Percentiles rank a stretch among this genome's conserved stretches.
Conservation (phyloP, 129 eudicot genomes). For the Lactuca saligna region DNA sequence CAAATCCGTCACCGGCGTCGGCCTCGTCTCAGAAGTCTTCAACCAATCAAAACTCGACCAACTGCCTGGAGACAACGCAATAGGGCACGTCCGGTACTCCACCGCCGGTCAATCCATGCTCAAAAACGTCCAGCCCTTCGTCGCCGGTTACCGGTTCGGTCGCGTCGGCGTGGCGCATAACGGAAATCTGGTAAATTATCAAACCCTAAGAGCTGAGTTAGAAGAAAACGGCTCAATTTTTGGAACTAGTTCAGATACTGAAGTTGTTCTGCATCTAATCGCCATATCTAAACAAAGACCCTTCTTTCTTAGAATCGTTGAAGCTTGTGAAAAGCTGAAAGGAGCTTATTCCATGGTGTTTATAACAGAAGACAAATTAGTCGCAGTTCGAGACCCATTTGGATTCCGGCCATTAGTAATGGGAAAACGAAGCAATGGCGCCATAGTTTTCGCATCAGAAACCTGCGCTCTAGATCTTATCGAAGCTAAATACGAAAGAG, state of each 20-base stretch:
- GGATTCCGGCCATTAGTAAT: conserved; percentile 90
- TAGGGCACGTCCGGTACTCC: conserved; percentile 84
- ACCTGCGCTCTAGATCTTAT: conserved; percentile 88
- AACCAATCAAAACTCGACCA: conserved; percentile 56
- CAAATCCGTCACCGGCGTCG: conserved; percentile 88
- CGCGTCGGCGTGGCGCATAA: conserved; percentile 82
- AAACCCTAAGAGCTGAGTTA: conserved; percentile 45
- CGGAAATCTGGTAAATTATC: conserved; percentile 82
- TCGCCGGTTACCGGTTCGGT: conserved; percentile 67
- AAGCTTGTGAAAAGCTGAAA: conserved; percentile 76
- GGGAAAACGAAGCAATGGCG: conserved; percentile 85
- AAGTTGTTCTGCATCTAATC: conserved; percentile 82
- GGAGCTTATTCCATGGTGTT: conserved; percentile 98
- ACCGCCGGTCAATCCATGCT: conserved; percentile 80
- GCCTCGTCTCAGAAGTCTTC: conserved; percentile 88
- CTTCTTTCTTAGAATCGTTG: conserved; percentile 66
- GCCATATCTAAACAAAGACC: conserved; percentile 75
- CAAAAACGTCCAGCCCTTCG: conserved; percentile 85
- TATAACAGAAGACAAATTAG: conserved; percentile 73
- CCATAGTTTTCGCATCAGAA: conserved; percentile 83
- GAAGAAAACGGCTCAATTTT: conserved; percentile 89
- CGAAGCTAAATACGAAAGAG: conserved; percentile 79
- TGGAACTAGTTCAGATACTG: conserved; percentile 81
- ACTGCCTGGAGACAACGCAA: conserved; percentile 71
- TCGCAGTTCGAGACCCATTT: conserved; percentile 83